phyloP scores from a whole-genome alignment of 495 filamentous ascomycete species.

The Hypoxylon cercidicola region DNA sequence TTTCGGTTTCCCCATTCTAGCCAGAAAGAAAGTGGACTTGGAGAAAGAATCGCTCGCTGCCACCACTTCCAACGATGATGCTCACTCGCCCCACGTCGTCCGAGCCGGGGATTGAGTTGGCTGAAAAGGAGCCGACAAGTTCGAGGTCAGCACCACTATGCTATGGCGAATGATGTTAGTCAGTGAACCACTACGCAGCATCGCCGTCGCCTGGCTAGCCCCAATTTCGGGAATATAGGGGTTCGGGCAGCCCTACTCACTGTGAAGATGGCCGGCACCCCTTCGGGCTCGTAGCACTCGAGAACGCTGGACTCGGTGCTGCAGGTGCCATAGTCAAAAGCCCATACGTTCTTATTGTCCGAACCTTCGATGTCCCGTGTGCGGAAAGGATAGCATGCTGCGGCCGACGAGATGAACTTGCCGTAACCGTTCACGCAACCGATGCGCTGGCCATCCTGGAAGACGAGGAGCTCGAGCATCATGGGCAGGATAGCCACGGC shows the following conservation, averaged over 20 bases:
- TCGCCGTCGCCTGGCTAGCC: no score
- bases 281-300: constrained; percentile 53
- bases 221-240: neutral
- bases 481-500: constrained; percentile 5
- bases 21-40: constrained; percentile 9
- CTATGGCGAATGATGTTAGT: constrained; percentile 7
- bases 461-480: constrained; percentile 17
- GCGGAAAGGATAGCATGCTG: constrained; percentile 10
- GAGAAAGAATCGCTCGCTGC: constrained; percentile 15
- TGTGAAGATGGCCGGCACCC: constrained; percentile 18
- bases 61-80: constrained; percentile 16
- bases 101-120: constrained; percentile 6
- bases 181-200: neutral
- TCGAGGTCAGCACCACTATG: constrained; percentile 7
- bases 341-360: constrained; percentile 4
- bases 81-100: constrained; percentile 1
- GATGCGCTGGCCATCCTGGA: constrained; percentile 9
- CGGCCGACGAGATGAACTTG: constrained; percentile 9
- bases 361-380: constrained; percentile 5
- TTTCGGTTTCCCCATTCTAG: neutral
- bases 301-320: constrained; percentile 47
- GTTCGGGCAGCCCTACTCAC: neutral
- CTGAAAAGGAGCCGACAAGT: constrained; percentile 7
- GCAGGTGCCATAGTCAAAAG: constrained; percentile 40
- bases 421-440: constrained; percentile 25